A percentile compares a stretch with the other conserved stretches of the same genome.
Evolutionary conservation across 768 basidiomycete species (phyloP).

Genomic region (Candolleomyces aberdarensis): DNA sequence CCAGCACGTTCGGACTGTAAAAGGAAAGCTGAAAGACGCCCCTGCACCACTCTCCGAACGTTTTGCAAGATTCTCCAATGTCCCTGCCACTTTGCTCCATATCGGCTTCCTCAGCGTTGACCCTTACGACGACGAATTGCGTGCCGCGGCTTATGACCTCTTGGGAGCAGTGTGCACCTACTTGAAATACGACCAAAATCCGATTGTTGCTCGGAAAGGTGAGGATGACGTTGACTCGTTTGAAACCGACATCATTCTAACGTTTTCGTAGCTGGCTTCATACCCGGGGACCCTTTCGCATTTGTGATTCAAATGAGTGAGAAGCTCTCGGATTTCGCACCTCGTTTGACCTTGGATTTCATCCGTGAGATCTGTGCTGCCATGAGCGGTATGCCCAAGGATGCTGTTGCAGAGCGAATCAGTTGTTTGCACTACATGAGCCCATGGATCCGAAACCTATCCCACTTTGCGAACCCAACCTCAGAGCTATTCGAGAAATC

Average conservation of each 20-base stretch:
- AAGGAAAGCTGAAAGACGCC: slow-evolving; percentile 60
- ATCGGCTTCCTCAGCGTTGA: slow-evolving; percentile 80
- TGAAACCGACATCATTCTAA: not conserved
- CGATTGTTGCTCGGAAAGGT: slow-evolving; percentile 72
- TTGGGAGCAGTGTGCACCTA: slow-evolving; percentile 74
- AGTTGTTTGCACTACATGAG: slow-evolving; percentile 78
- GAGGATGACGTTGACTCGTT: slow-evolving; percentile 7
- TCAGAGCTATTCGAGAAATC: slow-evolving; percentile 67
- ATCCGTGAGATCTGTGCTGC: slow-evolving; percentile 77
- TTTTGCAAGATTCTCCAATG: slow-evolving; percentile 76
- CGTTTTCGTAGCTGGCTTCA: slow-evolving; percentile 52
- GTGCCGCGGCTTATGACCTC: slow-evolving; percentile 76
- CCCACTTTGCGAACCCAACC: slow-evolving; percentile 66
- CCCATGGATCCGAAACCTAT: slow-evolving; percentile 86
- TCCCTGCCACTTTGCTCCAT: slow-evolving; percentile 84
- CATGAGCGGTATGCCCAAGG: slow-evolving; percentile 49
- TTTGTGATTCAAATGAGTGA: slow-evolving; percentile 70
- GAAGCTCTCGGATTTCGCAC: slow-evolving; percentile 66
- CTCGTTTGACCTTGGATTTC: slow-evolving; percentile 85
- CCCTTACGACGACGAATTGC: slow-evolving; percentile 70
- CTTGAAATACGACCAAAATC: slow-evolving; percentile 72
- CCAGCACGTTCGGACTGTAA: slow-evolving; percentile 74
- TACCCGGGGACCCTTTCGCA: slow-evolving; percentile 61
- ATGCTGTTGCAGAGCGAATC: slow-evolving; percentile 51
- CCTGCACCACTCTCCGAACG: slow-evolving; percentile 55